phyloP scores from a whole-genome alignment of 768 basidiomycete genomes.

The Pluteus cervinus region DNA sequence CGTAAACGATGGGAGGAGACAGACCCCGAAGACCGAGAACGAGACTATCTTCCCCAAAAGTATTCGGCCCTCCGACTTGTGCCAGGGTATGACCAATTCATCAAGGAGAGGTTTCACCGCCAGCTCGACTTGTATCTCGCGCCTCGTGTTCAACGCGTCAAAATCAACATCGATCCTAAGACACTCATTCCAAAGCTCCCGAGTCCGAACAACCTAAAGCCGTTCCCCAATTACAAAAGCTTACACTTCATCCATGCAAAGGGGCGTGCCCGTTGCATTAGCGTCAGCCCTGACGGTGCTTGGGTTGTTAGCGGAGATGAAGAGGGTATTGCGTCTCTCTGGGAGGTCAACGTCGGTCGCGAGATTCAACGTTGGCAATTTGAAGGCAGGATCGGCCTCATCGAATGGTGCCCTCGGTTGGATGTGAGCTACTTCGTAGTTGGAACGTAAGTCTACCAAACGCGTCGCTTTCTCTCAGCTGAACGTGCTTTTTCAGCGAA shows the following conservation, averaged over 20 bases:
- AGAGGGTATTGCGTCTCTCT: conserved; percentile 76
- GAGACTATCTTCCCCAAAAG: conserved; percentile 85
- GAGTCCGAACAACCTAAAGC: conserved; percentile 82
- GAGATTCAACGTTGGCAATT: conserved; percentile 87
- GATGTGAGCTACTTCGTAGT: conserved; percentile 78
- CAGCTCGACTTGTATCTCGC: conserved; percentile 97
- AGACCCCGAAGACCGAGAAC: conserved; percentile 87
- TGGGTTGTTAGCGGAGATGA: conserved; percentile 95
- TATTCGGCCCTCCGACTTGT: conserved; percentile 81
- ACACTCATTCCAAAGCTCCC: conserved; percentile 93
- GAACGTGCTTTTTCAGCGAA: conserved; percentile 46
- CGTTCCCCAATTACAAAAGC: conserved; percentile 87
- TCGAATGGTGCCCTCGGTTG: conserved; percentile 91
- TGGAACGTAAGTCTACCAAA: conserved; percentile 56
- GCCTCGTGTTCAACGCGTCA: conserved; percentile 80
- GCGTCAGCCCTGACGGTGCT: conserved; percentile 80
- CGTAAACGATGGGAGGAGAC: conserved; percentile 74
- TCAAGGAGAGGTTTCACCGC: conserved; percentile 89
- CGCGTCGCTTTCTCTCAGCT: conserved; percentile 7
- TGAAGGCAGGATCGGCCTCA: conserved; percentile 67
- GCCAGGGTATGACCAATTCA: conserved; percentile 86
- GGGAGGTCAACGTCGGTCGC: conserved; percentile 88
- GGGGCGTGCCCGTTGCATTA: conserved; percentile 66
- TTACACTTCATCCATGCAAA: conserved; percentile 65
- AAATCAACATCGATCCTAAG: conserved; percentile 88